phyloP scores from a whole-genome alignment of 495 filamentous ascomycete species.

The Antarctomyces pellizariae region DNA sequence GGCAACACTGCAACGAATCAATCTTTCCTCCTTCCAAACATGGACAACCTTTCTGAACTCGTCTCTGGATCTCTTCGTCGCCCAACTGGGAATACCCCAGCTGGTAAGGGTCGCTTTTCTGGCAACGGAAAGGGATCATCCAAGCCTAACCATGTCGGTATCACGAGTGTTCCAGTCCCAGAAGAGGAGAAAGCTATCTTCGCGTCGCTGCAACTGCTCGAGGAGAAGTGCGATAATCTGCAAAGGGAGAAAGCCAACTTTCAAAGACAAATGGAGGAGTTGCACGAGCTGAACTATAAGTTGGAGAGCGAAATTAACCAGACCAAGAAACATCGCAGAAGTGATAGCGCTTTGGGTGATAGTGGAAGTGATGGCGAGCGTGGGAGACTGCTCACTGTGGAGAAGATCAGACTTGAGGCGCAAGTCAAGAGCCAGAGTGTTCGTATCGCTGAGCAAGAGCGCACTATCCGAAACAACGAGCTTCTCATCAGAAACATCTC shows the following conservation, averaged over 20 bases:
- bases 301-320: slow-evolving; percentile 1
- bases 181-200: slow-evolving; percentile 19
- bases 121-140: not conserved
- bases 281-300: slow-evolving; percentile 2
- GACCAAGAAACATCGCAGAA: not conserved
- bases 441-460: not conserved
- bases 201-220: slow-evolving; percentile 16
- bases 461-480: not conserved
- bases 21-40: slow-evolving; percentile 19
- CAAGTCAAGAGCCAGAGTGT: not conserved
- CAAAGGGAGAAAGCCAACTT: slow-evolving; percentile 16
- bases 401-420: slow-evolving; percentile 3
- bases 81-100: not conserved
- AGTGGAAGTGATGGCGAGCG: slow-evolving; percentile 2
- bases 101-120: not conserved
- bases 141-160: slow-evolving; percentile 7
- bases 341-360: slow-evolving; percentile 5
- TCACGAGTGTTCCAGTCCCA: slow-evolving; percentile 16
- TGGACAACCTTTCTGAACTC: slow-evolving; percentile 17
- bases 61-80: slow-evolving; percentile 14
- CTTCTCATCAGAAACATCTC: not conserved
- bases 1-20: slow-evolving; percentile 10
- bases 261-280: slow-evolving; percentile 2
- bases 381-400: not conserved
- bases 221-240: slow-evolving; percentile 15